phyloP scores from a whole-genome alignment of 371 early-diverging fungal species.

The Mucor mucedo region DNA sequence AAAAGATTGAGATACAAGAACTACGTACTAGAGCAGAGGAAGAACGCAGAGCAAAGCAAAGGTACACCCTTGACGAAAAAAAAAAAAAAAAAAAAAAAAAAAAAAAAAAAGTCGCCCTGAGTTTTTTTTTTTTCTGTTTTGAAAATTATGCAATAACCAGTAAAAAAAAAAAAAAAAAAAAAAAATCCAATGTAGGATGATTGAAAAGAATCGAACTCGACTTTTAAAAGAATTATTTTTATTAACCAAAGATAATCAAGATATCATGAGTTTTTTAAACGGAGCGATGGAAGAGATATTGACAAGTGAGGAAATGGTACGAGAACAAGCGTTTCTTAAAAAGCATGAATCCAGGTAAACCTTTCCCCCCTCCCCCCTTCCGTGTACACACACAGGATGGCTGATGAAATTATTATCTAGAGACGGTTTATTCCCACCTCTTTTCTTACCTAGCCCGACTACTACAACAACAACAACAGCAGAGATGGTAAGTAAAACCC shows the following conservation, averaged over 20 bases:
- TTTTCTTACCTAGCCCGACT: background rate
- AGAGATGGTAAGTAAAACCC: background rate
- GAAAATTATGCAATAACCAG: background rate
- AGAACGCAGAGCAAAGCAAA: conserved; percentile 32
- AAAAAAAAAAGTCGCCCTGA: background rate
- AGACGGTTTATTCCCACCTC: conserved; percentile 2
- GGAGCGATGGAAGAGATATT: conserved; percentile 12
- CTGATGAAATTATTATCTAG: background rate
- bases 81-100: too few species aligned
- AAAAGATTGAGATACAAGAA: conserved; percentile 29
- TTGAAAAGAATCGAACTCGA: conserved; percentile 24
- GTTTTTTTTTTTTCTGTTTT: too few species aligned
- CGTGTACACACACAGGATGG: too few species aligned
- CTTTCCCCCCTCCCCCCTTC: too few species aligned
- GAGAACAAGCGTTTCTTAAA: conserved; percentile 33
- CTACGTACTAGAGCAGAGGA: conserved; percentile 35
- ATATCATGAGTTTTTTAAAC: conserved; percentile 30
- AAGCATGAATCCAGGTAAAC: conserved; percentile 31
- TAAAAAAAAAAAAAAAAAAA: background rate
- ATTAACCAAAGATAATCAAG: conserved; percentile 30
- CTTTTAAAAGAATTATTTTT: conserved; percentile 40
- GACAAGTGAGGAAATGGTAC: conserved; percentile 19
- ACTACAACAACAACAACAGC: background rate
- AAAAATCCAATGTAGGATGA: conserved; percentile 17
- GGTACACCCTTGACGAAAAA: conserved; percentile 15